These are phyloP conservation scores for Edaphochlamys debaryana DNA, from an alignment of 139 green algal species.

Conservation along the genomic window DNA sequence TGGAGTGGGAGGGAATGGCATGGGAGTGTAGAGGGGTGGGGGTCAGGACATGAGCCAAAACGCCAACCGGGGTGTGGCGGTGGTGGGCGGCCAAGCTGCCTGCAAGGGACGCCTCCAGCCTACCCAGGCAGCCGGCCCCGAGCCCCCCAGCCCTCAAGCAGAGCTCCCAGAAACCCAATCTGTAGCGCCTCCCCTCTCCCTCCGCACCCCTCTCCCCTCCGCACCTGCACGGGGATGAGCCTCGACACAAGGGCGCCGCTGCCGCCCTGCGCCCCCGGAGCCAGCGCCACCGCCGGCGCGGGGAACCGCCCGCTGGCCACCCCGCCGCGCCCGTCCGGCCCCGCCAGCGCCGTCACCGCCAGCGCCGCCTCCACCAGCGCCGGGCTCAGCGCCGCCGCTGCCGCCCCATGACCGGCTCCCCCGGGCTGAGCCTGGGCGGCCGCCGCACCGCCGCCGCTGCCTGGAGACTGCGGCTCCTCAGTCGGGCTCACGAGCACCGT, in stretches of 20 bases:
- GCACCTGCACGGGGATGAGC: constrained; percentile 20
- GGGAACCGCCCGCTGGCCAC: not conserved
- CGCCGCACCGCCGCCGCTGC: not conserved
- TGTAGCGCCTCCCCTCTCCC: too few relatives aligned
- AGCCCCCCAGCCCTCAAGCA: too few relatives aligned
- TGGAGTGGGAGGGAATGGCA: too few relatives aligned
- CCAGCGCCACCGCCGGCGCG: constrained; percentile 4
- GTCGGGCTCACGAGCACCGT: constrained; percentile 8
- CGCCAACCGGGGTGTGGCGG: too few relatives aligned
- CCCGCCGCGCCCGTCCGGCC: not conserved
- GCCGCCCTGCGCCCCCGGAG: constrained; percentile 2
- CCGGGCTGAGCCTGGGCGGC: not conserved
- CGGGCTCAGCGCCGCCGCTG: not conserved
- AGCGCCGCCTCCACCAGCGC: constrained; percentile 7
- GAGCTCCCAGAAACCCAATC: too few relatives aligned
- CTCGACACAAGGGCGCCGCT: not conserved
- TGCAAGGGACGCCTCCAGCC: too few relatives aligned
- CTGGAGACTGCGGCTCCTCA: not conserved
- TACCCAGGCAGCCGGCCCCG: too few relatives aligned
- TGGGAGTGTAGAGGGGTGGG: too few relatives aligned
- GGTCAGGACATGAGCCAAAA: too few relatives aligned
- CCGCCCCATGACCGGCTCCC: too few relatives aligned
- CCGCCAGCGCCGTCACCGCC: not conserved
- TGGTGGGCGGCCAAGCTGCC: too few relatives aligned
- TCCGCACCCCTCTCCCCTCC: too few relatives aligned